These are phyloP conservation scores for Tulasnella sp. DNA, from an alignment of 768 basidiomycete species.

Conservation along the genomic window DNA sequence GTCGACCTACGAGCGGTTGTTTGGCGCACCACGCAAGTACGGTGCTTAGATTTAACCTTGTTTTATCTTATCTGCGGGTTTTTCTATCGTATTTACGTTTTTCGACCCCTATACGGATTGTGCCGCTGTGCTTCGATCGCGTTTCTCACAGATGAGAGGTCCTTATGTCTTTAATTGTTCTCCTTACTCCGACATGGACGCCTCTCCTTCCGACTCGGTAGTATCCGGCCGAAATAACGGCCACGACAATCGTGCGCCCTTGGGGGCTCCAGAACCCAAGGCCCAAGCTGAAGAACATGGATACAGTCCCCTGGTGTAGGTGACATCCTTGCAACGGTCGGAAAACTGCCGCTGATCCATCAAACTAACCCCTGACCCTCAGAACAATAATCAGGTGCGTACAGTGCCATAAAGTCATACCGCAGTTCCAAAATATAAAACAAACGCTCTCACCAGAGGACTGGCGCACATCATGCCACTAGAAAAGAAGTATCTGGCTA, in stretches of 20 bases:
- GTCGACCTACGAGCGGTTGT: constrained; percentile 28
- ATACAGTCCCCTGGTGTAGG: background rate
- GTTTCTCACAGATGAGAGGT: background rate
- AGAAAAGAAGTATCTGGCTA: background rate
- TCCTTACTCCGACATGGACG: background rate
- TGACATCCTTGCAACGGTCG: background rate
- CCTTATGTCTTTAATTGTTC: background rate
- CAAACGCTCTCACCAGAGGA: background rate
- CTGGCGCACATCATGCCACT: background rate
- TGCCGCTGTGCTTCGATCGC: background rate
- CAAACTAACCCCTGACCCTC: background rate
- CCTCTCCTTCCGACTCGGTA: background rate
- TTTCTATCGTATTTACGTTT: constrained; percentile 11
- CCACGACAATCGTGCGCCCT: background rate
- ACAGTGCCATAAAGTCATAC: background rate
- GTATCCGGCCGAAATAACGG: background rate
- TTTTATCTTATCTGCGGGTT: constrained; percentile 8
- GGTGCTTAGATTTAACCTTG: constrained; percentile 3
- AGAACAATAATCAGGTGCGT: background rate
- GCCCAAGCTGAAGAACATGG: background rate
- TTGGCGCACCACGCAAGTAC: background rate
- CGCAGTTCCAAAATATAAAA: background rate
- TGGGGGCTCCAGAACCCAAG: background rate
- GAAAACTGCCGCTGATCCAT: background rate
- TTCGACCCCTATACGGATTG: background rate